Evolutionary conservation across 2,329 filamentous ascomycete genomes (phyloP).

Genomic region (Cucurbitaria berberidis): DNA sequence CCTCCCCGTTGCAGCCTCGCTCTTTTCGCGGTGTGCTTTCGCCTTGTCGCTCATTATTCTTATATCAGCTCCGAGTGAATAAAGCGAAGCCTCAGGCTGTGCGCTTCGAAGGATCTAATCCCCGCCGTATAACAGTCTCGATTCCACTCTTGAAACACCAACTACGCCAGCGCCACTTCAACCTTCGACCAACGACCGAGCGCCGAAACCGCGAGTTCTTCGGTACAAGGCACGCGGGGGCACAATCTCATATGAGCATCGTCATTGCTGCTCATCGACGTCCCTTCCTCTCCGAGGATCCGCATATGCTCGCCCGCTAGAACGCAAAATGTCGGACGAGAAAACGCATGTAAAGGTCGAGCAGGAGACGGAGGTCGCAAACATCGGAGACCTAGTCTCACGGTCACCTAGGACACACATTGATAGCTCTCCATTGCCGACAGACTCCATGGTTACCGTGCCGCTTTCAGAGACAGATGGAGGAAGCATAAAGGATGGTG

Average conservation of each 20-base stretch:
- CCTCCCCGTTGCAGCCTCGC: constrained; percentile 3
- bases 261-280: constrained; percentile 2
- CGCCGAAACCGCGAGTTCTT: constrained; percentile 7
- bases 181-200: constrained; percentile 13
- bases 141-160: constrained; percentile 30
- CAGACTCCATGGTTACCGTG: constrained; percentile 79
- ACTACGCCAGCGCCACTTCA: constrained; percentile 26
- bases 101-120: constrained; percentile 5
- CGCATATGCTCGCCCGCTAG: constrained; percentile 23
- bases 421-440: constrained; percentile 46
- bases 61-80: background rate
- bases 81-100: background rate
- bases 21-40: constrained; percentile 5
- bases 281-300: constrained; percentile 4
- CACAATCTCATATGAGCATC: background rate
- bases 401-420: constrained; percentile 36
- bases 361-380: constrained; percentile 9
- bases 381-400: constrained; percentile 14
- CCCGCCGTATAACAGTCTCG: constrained; percentile 7
- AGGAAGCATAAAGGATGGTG: constrained; percentile 48
- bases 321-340: constrained; percentile 20
- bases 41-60: constrained; percentile 3
- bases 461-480: constrained; percentile 68
- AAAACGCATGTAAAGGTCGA: constrained; percentile 30
- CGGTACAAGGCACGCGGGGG: constrained; percentile 2